These are phyloP conservation scores for Brachypodium distachyon DNA, from an alignment of 202 grass and related monocot genomes.

Conservation along the genomic window DNA sequence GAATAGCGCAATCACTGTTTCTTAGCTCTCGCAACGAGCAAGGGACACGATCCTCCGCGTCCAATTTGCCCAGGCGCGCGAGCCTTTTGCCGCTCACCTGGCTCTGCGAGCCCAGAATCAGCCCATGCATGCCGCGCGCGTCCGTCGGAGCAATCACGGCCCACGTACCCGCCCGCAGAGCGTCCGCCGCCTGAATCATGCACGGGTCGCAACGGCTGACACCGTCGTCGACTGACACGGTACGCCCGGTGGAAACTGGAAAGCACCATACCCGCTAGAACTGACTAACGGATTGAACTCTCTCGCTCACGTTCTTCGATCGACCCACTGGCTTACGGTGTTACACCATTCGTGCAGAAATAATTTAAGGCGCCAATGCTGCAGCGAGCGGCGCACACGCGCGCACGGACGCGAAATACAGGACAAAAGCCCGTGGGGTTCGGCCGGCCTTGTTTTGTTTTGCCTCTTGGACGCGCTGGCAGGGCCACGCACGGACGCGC, in stretches of 20 bases:
- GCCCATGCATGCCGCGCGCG: no score
- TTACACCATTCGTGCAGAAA: neutral
- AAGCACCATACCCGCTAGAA: neutral
- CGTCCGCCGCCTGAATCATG: slow-evolving; percentile 6
- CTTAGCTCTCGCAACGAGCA: no score
- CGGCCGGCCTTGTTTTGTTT: neutral
- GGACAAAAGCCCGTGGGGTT: neutral
- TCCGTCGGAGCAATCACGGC: no score
- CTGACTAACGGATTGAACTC: neutral
- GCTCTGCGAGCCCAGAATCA: no score
- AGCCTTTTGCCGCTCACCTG: neutral
- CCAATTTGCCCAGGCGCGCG: neutral
- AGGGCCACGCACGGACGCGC: no score
- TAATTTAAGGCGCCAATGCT: neutral
- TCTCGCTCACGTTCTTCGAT: neutral
- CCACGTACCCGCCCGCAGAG: neutral
- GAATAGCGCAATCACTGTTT: no score
- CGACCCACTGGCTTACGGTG: neutral
- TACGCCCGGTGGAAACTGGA: neutral
- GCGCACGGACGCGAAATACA: neutral
- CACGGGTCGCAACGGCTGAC: neutral
- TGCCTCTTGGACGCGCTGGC: neutral
- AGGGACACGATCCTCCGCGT: no score
- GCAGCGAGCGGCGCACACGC: no score
- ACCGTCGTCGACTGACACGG: neutral